Conservation (phyloP, 805 yeast species). For the Sporopachydermia lactativora region DNA sequence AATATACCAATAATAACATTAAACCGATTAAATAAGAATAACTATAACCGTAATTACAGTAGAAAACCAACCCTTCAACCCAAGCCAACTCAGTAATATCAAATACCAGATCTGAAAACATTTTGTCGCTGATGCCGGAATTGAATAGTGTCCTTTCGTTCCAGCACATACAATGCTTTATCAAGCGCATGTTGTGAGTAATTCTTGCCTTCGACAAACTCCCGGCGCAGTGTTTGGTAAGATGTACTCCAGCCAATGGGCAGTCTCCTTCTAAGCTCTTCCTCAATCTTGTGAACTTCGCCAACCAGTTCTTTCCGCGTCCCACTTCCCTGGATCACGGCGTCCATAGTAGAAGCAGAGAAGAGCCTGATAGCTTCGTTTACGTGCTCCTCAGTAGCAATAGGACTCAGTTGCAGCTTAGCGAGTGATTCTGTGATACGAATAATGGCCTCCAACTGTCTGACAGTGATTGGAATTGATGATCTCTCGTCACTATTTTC, state of each 20-base stretch:
- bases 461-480: constrained; percentile 90
- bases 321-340: constrained; percentile 56
- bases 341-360: constrained; percentile 96
- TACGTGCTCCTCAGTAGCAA: constrained; percentile 81
- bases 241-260: constrained; percentile 97
- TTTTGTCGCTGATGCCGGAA: constrained; percentile 79
- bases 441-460: constrained; percentile 94
- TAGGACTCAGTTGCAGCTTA: constrained; percentile 65
- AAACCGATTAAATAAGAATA: no score
- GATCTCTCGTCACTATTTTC: constrained; percentile 75
- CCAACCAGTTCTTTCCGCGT: constrained; percentile 46
- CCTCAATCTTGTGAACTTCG: constrained; percentile 70
- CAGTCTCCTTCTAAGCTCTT: constrained; percentile 73
- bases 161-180: constrained; percentile 67
- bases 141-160: constrained; percentile 76
- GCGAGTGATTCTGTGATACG: constrained; percentile 94
- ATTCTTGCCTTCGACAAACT: constrained; percentile 54
- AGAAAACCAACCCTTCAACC: no score
- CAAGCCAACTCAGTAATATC: constrained; percentile 5
- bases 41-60: no score
- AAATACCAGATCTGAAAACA: constrained; percentile 63
- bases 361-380: constrained; percentile 91
- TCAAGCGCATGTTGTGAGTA: constrained; percentile 64
- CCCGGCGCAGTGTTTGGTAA: constrained; percentile 67
- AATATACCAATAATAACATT: no score